phyloP scores from a whole-genome alignment of 306 rosid species.

The Cicer judaicum region DNA sequence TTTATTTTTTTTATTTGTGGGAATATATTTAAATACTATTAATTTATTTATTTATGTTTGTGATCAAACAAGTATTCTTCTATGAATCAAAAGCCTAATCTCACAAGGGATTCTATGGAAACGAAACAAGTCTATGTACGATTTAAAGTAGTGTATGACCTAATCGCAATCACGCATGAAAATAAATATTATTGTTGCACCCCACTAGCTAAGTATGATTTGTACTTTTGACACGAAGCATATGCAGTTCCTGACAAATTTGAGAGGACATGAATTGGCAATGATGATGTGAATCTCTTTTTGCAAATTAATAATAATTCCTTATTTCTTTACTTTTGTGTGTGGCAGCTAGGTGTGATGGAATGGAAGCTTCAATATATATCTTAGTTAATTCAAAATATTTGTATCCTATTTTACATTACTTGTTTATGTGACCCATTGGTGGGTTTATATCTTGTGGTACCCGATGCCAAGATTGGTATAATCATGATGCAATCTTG shows the following conservation, averaged over 20 bases:
- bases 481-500: too few species aligned
- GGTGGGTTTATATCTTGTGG: constrained; percentile 46
- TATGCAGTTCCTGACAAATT: constrained; percentile 62
- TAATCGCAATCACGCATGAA: constrained; percentile 37
- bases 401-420: constrained; percentile 27
- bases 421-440: constrained; percentile 27
- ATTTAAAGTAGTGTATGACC: constrained; percentile 30
- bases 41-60: too few species aligned
- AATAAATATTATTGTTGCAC: constrained; percentile 34
- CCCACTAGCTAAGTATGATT: constrained; percentile 39
- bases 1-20: too few species aligned
- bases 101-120: constrained; percentile 45
- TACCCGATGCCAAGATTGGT: too few species aligned
- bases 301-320: constrained; percentile 37
- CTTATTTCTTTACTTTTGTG: constrained; percentile 48
- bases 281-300: constrained; percentile 58
- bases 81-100: constrained; percentile 49
- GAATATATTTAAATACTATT: too few species aligned
- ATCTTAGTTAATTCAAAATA: constrained; percentile 44
- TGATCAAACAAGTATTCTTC: too few species aligned
- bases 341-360: constrained; percentile 35
- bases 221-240: constrained; percentile 41
- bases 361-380: constrained; percentile 38
- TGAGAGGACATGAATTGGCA: constrained; percentile 58
- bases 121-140: constrained; percentile 43